Percentiles rank a stretch among this genome's conserved stretches.
These are phyloP conservation scores for Brassica incana DNA, from an alignment of 345 rosid genomes.

Conservation along the genomic window DNA sequence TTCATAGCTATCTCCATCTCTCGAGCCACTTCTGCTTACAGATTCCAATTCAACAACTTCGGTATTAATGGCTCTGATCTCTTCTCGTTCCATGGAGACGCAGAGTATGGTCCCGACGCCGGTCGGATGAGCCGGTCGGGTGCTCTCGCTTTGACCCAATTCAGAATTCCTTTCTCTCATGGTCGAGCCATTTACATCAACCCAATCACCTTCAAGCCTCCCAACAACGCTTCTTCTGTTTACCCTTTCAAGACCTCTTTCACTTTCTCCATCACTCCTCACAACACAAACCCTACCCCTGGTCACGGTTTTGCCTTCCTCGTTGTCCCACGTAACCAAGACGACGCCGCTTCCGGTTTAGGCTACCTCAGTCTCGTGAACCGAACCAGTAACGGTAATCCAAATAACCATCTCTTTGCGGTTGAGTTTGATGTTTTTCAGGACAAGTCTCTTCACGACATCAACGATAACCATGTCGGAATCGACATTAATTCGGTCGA, in stretches of 20 bases:
- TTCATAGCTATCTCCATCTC: slow-evolving; percentile 8
- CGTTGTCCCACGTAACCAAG: slow-evolving; percentile 20
- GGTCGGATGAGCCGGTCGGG: slow-evolving; percentile 19
- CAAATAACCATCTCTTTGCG: slow-evolving; percentile 33
- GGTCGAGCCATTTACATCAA: slow-evolving; percentile 32
- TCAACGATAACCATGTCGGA: slow-evolving; percentile 49
- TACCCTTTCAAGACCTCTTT: slow-evolving; percentile 39
- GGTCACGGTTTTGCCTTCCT: slow-evolving; percentile 41
- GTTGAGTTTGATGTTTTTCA: slow-evolving; percentile 38
- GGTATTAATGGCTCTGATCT: slow-evolving; percentile 18
- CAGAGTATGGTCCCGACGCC: slow-evolving; percentile 15
- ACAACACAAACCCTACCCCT: slow-evolving; percentile 17
- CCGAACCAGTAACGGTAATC: slow-evolving; percentile 35
- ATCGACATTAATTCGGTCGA: slow-evolving; percentile 41
- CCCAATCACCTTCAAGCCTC: slow-evolving; percentile 26
- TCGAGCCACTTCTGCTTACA: slow-evolving; percentile 23
- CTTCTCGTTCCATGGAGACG: slow-evolving; percentile 26
- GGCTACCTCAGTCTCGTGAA: slow-evolving; percentile 43
- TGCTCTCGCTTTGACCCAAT: slow-evolving; percentile 14
- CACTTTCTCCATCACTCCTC: slow-evolving; percentile 42
- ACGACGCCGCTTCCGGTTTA: slow-evolving; percentile 30
- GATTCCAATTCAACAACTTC: slow-evolving; percentile 30
- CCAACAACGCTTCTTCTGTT: slow-evolving; percentile 12
- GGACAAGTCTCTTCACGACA: slow-evolving; percentile 33
- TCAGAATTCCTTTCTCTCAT: slow-evolving; percentile 23